phyloP scores from a whole-genome alignment of 164 flowering plant species.

The Hamamelis virginiana region DNA sequence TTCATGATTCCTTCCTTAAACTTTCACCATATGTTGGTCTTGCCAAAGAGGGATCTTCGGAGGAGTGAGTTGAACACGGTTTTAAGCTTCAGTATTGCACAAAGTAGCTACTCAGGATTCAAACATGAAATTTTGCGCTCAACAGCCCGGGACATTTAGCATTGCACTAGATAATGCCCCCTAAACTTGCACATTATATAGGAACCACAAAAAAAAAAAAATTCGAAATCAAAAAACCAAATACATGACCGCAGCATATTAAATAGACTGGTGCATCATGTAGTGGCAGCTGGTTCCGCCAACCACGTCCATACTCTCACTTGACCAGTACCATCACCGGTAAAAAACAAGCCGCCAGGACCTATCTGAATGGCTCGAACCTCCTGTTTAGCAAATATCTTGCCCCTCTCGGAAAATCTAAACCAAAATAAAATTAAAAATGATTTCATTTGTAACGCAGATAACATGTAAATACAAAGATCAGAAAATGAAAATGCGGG shows the following conservation, averaged over 20 bases:
- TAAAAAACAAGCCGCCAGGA: constrained; percentile 80
- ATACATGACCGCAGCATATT: background rate
- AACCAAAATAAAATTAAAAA: constrained; percentile 2
- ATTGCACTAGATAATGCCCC: too few species aligned
- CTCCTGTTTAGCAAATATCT: constrained; percentile 63
- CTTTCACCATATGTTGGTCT: too few species aligned
- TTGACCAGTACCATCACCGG: constrained; percentile 85
- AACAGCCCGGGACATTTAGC: too few species aligned
- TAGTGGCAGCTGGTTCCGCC: constrained; percentile 24
- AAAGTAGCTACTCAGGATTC: too few species aligned
- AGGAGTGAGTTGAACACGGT: too few species aligned
- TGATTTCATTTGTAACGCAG: background rate
- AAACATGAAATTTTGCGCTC: too few species aligned
- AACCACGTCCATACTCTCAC: constrained; percentile 78
- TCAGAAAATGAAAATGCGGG: background rate
- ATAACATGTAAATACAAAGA: background rate
- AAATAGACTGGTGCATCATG: constrained; percentile 2
- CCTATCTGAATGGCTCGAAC: constrained; percentile 75
- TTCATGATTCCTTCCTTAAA: constrained; percentile 7
- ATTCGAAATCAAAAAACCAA: background rate
- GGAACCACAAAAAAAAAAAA: background rate
- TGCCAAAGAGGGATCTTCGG: too few species aligned
- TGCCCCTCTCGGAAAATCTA: constrained; percentile 81
- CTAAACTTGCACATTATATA: background rate
- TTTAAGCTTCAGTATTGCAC: too few species aligned